Conservation (phyloP, 73 alveolate species). For the Symbiodinium natans region DNA sequence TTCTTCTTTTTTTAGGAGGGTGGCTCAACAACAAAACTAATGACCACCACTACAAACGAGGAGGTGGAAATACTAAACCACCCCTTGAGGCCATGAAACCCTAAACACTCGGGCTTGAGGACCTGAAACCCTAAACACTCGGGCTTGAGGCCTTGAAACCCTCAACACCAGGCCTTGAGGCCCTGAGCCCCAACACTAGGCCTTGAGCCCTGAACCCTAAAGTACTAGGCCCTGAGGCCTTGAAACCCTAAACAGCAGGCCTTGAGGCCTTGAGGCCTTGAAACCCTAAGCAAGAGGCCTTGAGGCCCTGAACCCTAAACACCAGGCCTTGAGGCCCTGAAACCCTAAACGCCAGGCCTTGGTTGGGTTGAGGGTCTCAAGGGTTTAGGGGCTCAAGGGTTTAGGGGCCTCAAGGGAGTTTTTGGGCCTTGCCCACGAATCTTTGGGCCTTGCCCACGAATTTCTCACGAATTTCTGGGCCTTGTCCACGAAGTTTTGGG, state of each 20-base stretch:
- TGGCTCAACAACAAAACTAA: too few relatives aligned
- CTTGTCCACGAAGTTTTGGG: too few relatives aligned
- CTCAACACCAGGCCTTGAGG: neutral
- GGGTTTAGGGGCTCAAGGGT: too few relatives aligned
- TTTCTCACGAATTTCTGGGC: too few relatives aligned
- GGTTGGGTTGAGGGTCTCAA: too few relatives aligned
- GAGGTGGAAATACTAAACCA: too few relatives aligned
- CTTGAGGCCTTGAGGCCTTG: neutral
- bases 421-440: too few relatives aligned
- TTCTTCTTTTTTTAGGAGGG: too few relatives aligned
- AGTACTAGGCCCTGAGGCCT: neutral
- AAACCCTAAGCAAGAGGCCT: neutral
- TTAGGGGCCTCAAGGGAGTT: too few relatives aligned
- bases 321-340: neutral
- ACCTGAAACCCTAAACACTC: neutral
- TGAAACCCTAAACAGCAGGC: neutral
- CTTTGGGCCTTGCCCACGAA: too few relatives aligned
- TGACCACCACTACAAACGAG: too few relatives aligned
- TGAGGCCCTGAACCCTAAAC: neutral
- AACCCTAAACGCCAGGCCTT: neutral
- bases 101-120: neutral
- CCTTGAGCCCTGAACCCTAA: neutral
- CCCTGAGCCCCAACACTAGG: neutral
- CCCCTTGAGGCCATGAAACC: neutral
- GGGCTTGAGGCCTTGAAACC: neutral